Evolutionary conservation across 331 rosid genomes (phyloP), one percentile per base, ranked within the genome.

Genomic region (Quercus lobata): DNA sequence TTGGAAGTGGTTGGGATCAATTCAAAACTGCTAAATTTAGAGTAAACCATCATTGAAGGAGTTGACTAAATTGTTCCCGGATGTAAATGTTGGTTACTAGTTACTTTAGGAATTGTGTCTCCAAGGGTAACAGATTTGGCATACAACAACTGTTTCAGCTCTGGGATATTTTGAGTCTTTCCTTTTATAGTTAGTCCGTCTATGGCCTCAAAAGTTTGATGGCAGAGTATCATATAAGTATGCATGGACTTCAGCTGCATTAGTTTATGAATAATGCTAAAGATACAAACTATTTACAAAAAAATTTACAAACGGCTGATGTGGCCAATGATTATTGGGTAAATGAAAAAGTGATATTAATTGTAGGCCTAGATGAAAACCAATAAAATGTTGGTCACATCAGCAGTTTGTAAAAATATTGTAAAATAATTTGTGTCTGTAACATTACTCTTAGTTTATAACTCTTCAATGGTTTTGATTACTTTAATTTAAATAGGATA

Each of bases 101-200:
- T 37, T 62, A 27, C 16, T 80, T 14, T 8, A 19, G 7, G 21
- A 41, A 34, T 73, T 49, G 79, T 76, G 70, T 71, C 82, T n/a
- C 57, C 60, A 29, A 15, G 24, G 27, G 72, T 34, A 34, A 32
- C 72, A 0, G 72, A 32, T 66, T 34, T 32, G 72, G 72, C 8
- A 66, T 19, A 46, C 15, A 7, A 19, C 70, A 34, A 21, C 10
- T 66, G 25, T 19, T 32, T 66, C 72, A 32, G 72, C 24, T 35
- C 52, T 2, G 72, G 25, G 15, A 66, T 19, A 34, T 34, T 27
- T 66, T 66, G 72, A 21, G 35, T 66, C 53, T 66, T 32, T 66
- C 72, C 72, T 4, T 66, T 66, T 66, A 18, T 18, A 35, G 27
- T 68, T 35, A 4, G 72, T 68, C 27, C 35, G 49, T 17, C 49